Evolutionary conservation across 352 stramenopile species (phyloP), one percentile per base, ranked within the genome.

Genomic region (Pythium pyrilobum): DNA sequence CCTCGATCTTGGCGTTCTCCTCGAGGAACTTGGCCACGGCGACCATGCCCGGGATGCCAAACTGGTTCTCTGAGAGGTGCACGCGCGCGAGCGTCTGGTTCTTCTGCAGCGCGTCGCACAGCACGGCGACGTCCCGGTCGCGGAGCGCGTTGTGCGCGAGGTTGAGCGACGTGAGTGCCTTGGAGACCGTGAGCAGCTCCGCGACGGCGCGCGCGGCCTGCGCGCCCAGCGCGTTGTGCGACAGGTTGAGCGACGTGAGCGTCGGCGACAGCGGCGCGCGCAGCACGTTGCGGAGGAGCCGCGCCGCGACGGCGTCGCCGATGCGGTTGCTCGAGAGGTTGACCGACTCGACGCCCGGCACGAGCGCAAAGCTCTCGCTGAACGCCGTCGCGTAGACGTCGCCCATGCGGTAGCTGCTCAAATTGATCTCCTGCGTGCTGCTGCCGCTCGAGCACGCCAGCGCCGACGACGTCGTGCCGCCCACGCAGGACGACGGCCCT

Each of bases 301-400:
- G 72, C 2, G 75, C 72, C 2, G 72, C 77, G 18, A 80, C 74
- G 7, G 52, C 45, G 56, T 92, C 81, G 38, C 72, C 69, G 41
- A 89, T 88, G 41, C 81, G 74, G 41, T 92, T 89, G 55, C 74
- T 70, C 23, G 77, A 62, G n/a, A 88, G 52, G 58, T 92, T 89
- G 47, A 92, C 62, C 6, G 66, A 62, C 32, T 88, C 78, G 20
- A 89, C 72, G 25, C 74, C 72, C 6, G 81, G 78, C 0, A 92
- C 64, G 42, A 89, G 54, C 43, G 74, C 51, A 25, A 89, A 82
- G 12, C 74, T 75, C 36, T 85, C 64, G 18, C 78, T 75, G 45
- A 87, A 85, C 4, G 81, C 74, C 0, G 63, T 51, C 0, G 72
- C 74, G 50, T 88, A 86, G 18, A 52, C 70, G 32, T 88, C 69